phyloP scores from a whole-genome alignment of 768 basidiomycete species.

The Leucocoprinus sp. region DNA sequence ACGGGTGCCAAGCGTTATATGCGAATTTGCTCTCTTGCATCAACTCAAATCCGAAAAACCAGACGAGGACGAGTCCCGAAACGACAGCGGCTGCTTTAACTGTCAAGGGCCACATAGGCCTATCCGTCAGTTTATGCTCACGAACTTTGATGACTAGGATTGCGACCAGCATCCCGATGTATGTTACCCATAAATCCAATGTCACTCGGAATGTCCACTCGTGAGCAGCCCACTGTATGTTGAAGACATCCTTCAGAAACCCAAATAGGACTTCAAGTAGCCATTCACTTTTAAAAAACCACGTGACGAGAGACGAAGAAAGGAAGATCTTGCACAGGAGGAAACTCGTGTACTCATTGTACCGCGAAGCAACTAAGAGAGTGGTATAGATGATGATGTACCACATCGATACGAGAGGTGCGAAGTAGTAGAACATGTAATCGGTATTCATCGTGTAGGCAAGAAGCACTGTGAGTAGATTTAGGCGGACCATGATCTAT shows the following conservation, averaged over 20 bases:
- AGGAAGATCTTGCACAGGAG: conserved; percentile 61
- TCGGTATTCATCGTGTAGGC: conserved; percentile 90
- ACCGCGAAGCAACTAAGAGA: conserved; percentile 58
- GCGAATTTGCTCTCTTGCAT: conserved; percentile 68
- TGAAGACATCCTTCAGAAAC: conserved; percentile 55
- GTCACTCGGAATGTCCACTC: conserved; percentile 89
- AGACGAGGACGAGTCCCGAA: conserved; percentile 48
- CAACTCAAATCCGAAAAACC: conserved; percentile 84
- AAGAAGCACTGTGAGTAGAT: conserved; percentile 72
- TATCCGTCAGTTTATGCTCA: conserved; percentile 62
- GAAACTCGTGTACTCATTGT: conserved; percentile 65
- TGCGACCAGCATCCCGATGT: conserved; percentile 76
- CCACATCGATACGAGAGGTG: conserved; percentile 87
- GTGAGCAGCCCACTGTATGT: conserved; percentile 73
- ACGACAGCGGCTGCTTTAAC: conserved; percentile 40
- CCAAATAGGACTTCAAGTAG: conserved; percentile 58
- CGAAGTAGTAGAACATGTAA: conserved; percentile 87
- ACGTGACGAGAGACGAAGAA: conserved; percentile 56
- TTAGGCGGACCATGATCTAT: conserved; percentile 73
- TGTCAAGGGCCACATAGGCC: conserved; percentile 52
- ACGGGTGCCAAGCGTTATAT: conserved; percentile 84
- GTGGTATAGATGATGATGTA: conserved; percentile 81
- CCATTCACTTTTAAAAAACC: conserved; percentile 57
- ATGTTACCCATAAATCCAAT: conserved; percentile 86
- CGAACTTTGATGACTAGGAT: conserved; percentile 68